Evolutionary conservation across 257 asterid species (phyloP).

Genomic region (Orobanche coerulescens): DNA sequence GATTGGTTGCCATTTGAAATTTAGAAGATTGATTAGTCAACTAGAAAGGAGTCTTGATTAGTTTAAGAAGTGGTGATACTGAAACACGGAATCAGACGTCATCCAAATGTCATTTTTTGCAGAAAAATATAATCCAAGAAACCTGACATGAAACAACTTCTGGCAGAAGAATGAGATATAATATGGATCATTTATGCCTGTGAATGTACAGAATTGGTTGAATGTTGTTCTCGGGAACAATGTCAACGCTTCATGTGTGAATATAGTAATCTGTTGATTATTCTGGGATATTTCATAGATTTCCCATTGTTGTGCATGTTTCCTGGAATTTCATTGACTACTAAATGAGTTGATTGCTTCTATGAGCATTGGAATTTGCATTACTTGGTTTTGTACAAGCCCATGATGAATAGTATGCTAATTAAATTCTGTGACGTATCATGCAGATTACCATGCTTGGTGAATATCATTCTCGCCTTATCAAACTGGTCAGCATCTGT

Average conservation of each 20-base stretch:
- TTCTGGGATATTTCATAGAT: neutral
- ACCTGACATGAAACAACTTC: neutral
- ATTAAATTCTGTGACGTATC: slow-evolving; percentile 25
- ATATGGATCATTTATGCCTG: neutral
- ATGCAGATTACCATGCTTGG: slow-evolving; percentile 78
- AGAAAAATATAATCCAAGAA: neutral
- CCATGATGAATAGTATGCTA: neutral
- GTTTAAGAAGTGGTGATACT: neutral
- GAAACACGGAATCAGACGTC: neutral
- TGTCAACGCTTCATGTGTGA: neutral
- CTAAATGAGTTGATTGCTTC: slow-evolving; percentile 15
- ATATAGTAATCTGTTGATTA: neutral
- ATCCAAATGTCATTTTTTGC: slow-evolving; percentile 1
- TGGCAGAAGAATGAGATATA: neutral
- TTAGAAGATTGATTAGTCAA: neutral
- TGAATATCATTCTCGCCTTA: slow-evolving; percentile 72
- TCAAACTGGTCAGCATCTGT: slow-evolving; percentile 65
- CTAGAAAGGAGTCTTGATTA: neutral
- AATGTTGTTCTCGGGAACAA: neutral
- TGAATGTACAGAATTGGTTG: slow-evolving; percentile 1
- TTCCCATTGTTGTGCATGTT: neutral
- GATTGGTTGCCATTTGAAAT: slow-evolving; percentile 2
- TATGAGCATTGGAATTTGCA: neutral
- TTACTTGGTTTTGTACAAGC: slow-evolving; percentile 4
- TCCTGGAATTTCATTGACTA: neutral